phyloP scores from a whole-genome alignment of 2,329 filamentous ascomycete species.

The Elsinoe batatas region DNA sequence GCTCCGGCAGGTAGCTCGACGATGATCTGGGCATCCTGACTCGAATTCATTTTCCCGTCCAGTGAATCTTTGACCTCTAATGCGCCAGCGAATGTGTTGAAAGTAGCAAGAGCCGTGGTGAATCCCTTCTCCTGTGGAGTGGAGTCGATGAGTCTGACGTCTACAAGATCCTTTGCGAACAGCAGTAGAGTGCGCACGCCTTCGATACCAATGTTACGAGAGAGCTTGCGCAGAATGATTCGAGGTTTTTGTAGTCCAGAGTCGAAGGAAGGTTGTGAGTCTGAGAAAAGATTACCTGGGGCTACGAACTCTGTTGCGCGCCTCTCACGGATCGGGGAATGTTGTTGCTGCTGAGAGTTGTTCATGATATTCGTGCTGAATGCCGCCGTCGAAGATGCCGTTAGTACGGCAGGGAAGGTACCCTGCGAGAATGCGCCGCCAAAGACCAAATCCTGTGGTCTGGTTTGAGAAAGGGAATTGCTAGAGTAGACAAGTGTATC shows the following conservation, averaged over 20 bases:
- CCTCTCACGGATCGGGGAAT: slow-evolving; percentile 6
- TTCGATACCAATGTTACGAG: slow-evolving; percentile 48
- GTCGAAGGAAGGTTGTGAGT: background rate
- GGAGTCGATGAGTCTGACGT: slow-evolving; percentile 48
- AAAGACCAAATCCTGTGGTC: slow-evolving; percentile 2
- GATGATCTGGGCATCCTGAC: slow-evolving; percentile 50
- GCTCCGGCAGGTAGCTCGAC: slow-evolving; percentile 42
- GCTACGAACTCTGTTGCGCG: slow-evolving; percentile 10
- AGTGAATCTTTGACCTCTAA: slow-evolving; percentile 50
- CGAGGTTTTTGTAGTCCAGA: slow-evolving; percentile 16
- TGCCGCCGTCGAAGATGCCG: background rate
- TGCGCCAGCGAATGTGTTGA: slow-evolving; percentile 47
- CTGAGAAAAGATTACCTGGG: background rate
- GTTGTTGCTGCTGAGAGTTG: slow-evolving; percentile 1
- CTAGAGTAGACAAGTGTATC: slow-evolving; percentile 13
- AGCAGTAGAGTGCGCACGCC: slow-evolving; percentile 53
- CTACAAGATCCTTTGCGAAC: slow-evolving; percentile 54
- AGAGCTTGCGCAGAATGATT: slow-evolving; percentile 51
- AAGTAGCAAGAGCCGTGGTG: slow-evolving; percentile 49
- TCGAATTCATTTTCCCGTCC: slow-evolving; percentile 52
- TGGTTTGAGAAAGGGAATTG: slow-evolving; percentile 2
- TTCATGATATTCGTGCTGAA: background rate
- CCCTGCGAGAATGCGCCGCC: slow-evolving; percentile 3
- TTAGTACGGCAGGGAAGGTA: slow-evolving; percentile 2
- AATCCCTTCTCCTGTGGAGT: slow-evolving; percentile 50